Base-by-base conservation (phyloP, 1,284 basidiomycete species). In the Inonotus obliquus region DNA sequence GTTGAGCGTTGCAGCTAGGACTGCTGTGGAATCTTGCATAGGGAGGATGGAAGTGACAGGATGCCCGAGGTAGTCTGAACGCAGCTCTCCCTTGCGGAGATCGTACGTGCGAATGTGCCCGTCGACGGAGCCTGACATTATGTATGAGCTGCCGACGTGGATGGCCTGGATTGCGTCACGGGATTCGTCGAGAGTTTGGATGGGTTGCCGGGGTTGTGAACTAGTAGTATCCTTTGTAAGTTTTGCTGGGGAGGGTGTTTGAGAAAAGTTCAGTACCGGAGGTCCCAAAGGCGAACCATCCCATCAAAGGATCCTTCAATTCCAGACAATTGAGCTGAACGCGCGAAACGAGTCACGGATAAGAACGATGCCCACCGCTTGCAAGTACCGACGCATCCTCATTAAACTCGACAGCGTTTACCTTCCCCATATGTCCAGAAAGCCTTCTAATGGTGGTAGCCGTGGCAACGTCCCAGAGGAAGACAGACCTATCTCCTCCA, bases 391-490 rank as follows among this genome's bases (percentile, higher is more conserved):
- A 88, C 0, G 91, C 89, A 69, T 96, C 92, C 56, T 84, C 80
- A 69, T 93, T 94, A 76, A 98, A 96, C 63, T 92, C 90, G 4
- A 98, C 94, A 6, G 85, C 82, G 73, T 97, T 88, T 57, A 99
- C 89, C 70, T 94, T 94, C 2, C 93, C 87, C 77, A 92, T 85
- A 73, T 98, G 96, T 0, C 94, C 96, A 21, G 89, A 77, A 63
- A 98, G 81, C 53, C 95, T 80, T 47, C 94, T 81, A 27, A 89
- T 84, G 1, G 95, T 92, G 45, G 84, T 81, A 0, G 93, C 96
- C 14, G 89, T 86, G 10, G 89, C 85, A 7, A 99, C 96, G 71
- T 99, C 97, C 96, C 96, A 99, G 23, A 98, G 74, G 67, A 95
- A 96, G 0, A 98, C 89, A 51, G 87, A 87, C 66, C 92, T 87